Evolutionary conservation across 345 rosid genomes (phyloP), one percentile per base, ranked within the genome.

Genomic region (Eucalyptus urophylla): DNA sequence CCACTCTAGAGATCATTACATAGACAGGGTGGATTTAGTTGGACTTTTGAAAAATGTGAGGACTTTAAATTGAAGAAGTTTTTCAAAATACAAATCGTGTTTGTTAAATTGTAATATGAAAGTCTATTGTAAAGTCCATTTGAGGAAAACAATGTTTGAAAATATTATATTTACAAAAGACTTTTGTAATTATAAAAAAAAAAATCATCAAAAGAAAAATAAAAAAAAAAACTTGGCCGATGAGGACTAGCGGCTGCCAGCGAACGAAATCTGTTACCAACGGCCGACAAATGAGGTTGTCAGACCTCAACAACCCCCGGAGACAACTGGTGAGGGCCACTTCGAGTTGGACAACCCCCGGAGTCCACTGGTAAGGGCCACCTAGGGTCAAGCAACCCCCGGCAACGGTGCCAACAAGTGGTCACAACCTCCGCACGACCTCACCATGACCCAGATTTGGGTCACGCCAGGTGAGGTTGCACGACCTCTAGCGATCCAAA

Each of bases 301-400:
- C 0, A 53, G 10, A 53, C 10, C 58, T 53, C 0, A 53, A 0
- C 24, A 19, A 0, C 58, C 58, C 58, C 11, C 0, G 0, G 0
- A 53, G 58, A 53, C 58, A 53, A 53, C 5, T 0, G 0, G 0
- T 1, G 8, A 50, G 53, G 53, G 3, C 19, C 19, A 50, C 1
- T 50, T 50, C 19, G 0, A 0, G 24, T 53, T 53, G 56, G 56
- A 24, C 0, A 2, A 53, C 56, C 10, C 10, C 10, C 2, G 0
- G 0, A 53, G 24, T 8, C 24, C 56, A 53, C 5, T 19, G 1
- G 24, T 8, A 5, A 53, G 10, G 10, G 25, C 11, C 0, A 0
- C 0, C 11, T 53, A 0, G 58, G 25, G 58, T 53, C 5, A 0
- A 19, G 25, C 25, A 53, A 53, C 58, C 58, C 25, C 0, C 8